These are phyloP conservation scores for Escallonia rubra DNA, from an alignment of 129 eudicot species.

Conservation along the genomic window DNA sequence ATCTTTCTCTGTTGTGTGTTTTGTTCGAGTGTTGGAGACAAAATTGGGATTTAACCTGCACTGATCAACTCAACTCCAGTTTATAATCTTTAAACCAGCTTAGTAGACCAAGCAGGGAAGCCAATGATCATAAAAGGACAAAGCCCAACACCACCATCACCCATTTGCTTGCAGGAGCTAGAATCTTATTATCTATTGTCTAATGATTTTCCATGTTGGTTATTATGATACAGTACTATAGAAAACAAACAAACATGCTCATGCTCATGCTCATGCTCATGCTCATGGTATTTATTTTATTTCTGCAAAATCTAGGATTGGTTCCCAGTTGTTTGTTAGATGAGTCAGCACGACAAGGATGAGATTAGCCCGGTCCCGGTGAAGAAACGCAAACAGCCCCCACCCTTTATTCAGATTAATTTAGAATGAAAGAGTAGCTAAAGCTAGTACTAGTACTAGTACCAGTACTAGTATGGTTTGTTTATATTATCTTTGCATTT, in stretches of 20 bases:
- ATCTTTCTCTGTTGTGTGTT: no score
- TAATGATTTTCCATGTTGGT: not conserved
- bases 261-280: no score
- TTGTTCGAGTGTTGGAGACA: not conserved
- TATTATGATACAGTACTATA: not conserved
- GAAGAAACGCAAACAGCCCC: no score
- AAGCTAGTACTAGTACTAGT: no score
- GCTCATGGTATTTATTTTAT: no score
- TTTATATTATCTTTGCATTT: no score
- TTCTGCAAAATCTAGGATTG: not conserved
- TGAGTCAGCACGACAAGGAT: no score
- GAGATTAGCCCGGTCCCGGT: no score
- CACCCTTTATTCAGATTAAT: no score
- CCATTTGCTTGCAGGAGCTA: conserved; percentile 7
- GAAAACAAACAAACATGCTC: no score
- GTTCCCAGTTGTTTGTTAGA: not conserved
- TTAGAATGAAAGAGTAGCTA: no score
- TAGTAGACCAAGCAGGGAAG: not conserved
- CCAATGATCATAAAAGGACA: conserved; percentile 9
- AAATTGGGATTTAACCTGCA: not conserved
- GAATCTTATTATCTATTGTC: not conserved
- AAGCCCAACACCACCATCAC: not conserved
- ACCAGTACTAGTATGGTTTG: no score
- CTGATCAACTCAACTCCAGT: not conserved
- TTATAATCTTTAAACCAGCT: not conserved